Base-by-base conservation (phyloP, 345 rosid genomes). In the Dovyalis caffra region DNA sequence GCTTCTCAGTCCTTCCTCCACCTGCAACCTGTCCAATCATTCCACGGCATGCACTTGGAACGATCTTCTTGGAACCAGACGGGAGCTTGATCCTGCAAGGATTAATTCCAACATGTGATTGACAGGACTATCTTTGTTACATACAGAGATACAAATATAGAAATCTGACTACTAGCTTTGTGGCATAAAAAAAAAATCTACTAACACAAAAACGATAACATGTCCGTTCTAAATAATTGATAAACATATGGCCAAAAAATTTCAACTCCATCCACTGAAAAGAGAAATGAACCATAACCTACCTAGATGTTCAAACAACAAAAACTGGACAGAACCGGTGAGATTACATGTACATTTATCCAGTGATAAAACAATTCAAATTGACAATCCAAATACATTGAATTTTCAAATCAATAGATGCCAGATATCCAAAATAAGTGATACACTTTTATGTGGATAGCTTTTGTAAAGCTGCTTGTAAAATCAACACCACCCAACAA, bases 1-100 rank as follows among this genome's bases (percentile, higher is more conserved):
- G 94, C 76, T 90, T 90, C 87, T 90, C 94, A 9, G 92, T 90
- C 66, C 94, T 90, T 29, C 94, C 94, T 63, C 94, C 94, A 29
- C 94, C 94, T 0, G 94, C 91, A 69, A 90, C 90, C 56, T 90
- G 92, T 18, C 94, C 94, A 73, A 90, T 74, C 94, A 90, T 90
- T 0, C 92, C 94, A 53, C 95, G 83, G 80, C 92, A 90, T 10
- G 87, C 90, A 78, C 95, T 88, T 12, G 92, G 90, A 3, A 88
- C 76, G 70, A 90, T 85, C 85, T 90, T 90, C 87, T 90, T 90
- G 0, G 91, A 76, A 5, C 94, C 92, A 26, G 92, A 90, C 29
- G 94, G 94, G 74, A 90, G 91, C 86, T 90, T 88, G 34, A 90
- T 68, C 83, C 94, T 90, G 61, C 14, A 73, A 29, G 14, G 15